phyloP scores from a whole-genome alignment of 116 monocot species.

The Zostera marina region DNA sequence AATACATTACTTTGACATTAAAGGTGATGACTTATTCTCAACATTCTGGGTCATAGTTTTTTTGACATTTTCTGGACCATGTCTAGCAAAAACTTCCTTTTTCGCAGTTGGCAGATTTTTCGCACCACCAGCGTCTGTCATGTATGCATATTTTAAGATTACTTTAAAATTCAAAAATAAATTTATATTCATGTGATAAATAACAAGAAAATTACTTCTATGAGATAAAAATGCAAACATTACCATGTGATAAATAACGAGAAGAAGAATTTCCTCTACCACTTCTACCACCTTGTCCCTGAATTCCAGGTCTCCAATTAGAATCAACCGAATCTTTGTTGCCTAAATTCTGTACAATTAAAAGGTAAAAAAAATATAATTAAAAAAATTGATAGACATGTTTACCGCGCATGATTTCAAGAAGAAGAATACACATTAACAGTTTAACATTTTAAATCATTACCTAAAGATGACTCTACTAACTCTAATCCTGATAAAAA shows the following conservation, averaged over 20 bases:
- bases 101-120: conserved; percentile 10
- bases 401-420: no score
- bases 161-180: no score
- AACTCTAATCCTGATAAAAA: no score
- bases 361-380: no score
- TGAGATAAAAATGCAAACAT: neutral
- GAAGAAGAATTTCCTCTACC: conserved; percentile 44
- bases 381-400: no score
- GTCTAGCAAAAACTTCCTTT: conserved; percentile 24
- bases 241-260: conserved; percentile 37
- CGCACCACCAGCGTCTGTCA: conserved; percentile 17
- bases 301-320: conserved; percentile 32
- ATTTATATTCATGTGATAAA: no score
- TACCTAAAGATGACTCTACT: no score
- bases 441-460: no score
- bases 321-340: conserved; percentile 30
- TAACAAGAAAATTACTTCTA: no score
- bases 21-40: conserved; percentile 10
- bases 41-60: conserved; percentile 1
- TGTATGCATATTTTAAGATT: neutral
- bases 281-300: conserved; percentile 39
- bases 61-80: conserved; percentile 16
- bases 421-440: no score
- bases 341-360: conserved; percentile 33
- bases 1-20: conserved; percentile 5